phyloP scores from a whole-genome alignment of 768 basidiomycete genomes.

The Cyathus striatus region DNA sequence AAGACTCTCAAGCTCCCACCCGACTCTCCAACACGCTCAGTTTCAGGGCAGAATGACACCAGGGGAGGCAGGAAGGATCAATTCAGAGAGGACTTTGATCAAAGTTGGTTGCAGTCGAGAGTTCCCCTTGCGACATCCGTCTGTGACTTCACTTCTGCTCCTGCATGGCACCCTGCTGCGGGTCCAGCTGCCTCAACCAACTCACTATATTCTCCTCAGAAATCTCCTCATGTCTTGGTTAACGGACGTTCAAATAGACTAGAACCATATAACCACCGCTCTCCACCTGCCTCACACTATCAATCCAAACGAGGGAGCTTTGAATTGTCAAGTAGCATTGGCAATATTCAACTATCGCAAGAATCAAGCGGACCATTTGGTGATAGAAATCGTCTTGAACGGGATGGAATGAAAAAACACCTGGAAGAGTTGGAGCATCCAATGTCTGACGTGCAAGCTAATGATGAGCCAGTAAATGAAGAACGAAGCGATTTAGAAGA shows the following conservation, averaged over 20 bases:
- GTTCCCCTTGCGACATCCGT: constrained; percentile 37
- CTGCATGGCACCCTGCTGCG: constrained; percentile 6
- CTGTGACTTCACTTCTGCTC: constrained; percentile 31
- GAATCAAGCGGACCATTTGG: constrained; percentile 34
- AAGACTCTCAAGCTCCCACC: constrained; percentile 27
- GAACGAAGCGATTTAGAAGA: too few species aligned
- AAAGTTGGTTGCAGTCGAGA: constrained; percentile 87
- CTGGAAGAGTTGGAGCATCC: too few species aligned
- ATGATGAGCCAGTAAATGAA: too few species aligned
- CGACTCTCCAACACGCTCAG: constrained; percentile 16
- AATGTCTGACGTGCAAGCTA: too few species aligned
- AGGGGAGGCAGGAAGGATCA: constrained; percentile 86
- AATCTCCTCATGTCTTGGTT: constrained; percentile 77
- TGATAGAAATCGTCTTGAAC: constrained; percentile 15
- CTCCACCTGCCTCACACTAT: constrained; percentile 15
- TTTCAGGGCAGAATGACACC: constrained; percentile 37
- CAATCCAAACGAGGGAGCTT: constrained; percentile 39
- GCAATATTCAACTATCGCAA: constrained; percentile 57
- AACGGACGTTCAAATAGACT: constrained; percentile 90
- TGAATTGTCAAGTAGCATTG: constrained; percentile 21
- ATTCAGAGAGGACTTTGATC: constrained; percentile 91
- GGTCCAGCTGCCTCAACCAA: constrained; percentile 25
- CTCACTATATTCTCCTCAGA: constrained; percentile 43
- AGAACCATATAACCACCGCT: constrained; percentile 60
- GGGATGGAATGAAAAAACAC: too few species aligned